These are phyloP conservation scores for Arthrobotrys megalospora DNA, from an alignment of 2,329 filamentous ascomycete genomes.

Conservation along the genomic window DNA sequence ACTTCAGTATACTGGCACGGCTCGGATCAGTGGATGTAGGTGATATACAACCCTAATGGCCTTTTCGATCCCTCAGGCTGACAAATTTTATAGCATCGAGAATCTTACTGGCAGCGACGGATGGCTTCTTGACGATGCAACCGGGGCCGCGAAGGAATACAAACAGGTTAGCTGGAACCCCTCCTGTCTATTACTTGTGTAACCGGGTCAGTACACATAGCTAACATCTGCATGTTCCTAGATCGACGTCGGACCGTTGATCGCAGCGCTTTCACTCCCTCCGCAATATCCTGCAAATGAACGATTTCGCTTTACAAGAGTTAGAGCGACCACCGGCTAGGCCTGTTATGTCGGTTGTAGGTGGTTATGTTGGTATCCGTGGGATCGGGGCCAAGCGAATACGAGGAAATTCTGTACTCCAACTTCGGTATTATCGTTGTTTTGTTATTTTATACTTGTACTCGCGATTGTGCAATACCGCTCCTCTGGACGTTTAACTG, in stretches of 20 bases:
- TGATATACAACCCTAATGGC: background rate
- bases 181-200: background rate
- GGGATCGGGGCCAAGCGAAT: too few relatives aligned
- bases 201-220: background rate
- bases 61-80: background rate
- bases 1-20: constrained; percentile 46
- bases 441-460: too few relatives aligned
- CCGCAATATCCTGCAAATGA: constrained; percentile 41
- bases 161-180: constrained; percentile 16
- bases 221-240: constrained; percentile 5
- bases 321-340: constrained; percentile 17
- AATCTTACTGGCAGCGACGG: constrained; percentile 17
- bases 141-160: constrained; percentile 5
- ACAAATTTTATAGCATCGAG: constrained; percentile 17
- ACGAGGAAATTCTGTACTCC: too few relatives aligned
- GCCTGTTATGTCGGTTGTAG: too few relatives aligned
- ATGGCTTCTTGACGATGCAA: constrained; percentile 11
- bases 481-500: too few relatives aligned
- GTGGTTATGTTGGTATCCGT: too few relatives aligned
- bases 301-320: constrained; percentile 43
- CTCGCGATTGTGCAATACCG: too few relatives aligned
- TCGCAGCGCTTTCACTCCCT: constrained; percentile 28
- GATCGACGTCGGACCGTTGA: constrained; percentile 40
- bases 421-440: too few relatives aligned
- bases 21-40: constrained; percentile 42